Evolutionary conservation across 202 grass and related monocot genomes (phyloP).

Genomic region (Schoenoplectus tabernaemontani): DNA sequence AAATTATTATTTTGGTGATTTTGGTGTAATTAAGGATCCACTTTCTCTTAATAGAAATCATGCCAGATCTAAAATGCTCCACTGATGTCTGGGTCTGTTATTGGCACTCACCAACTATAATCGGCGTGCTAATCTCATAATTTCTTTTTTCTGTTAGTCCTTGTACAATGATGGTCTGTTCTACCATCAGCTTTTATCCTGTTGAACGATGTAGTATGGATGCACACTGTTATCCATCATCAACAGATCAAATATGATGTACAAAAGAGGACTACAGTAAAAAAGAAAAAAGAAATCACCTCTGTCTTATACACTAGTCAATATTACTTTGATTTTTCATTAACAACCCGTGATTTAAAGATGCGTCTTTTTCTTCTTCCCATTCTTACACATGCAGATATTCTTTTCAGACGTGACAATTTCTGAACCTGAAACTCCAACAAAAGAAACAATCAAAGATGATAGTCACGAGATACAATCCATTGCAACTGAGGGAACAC

Average conservation of each 20-base stretch:
- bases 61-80: not conserved
- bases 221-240: not conserved
- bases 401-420: slow-evolving; percentile 8
- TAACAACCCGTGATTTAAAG: not conserved
- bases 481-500: slow-evolving; percentile 15
- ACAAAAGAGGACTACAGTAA: too few species aligned
- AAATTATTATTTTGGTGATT: not conserved
- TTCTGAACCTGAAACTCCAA: slow-evolving; percentile 6
- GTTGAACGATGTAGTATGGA: too few species aligned
- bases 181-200: too few species aligned
- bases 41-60: not conserved
- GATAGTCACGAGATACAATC: slow-evolving; percentile 18
- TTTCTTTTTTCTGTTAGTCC: not conserved
- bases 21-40: not conserved
- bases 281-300: too few species aligned
- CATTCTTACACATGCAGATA: slow-evolving; percentile 3
- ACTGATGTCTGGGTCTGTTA: not conserved
- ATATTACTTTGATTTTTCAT: too few species aligned
- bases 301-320: too few species aligned
- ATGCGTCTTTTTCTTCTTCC: not conserved
- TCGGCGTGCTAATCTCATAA: not conserved
- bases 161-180: too few species aligned
- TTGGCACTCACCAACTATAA: not conserved
- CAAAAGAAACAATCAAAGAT: slow-evolving; percentile 17
- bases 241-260: not conserved